Conservation (phyloP, 139 green algal genomes). For the Volvox africanus region DNA sequence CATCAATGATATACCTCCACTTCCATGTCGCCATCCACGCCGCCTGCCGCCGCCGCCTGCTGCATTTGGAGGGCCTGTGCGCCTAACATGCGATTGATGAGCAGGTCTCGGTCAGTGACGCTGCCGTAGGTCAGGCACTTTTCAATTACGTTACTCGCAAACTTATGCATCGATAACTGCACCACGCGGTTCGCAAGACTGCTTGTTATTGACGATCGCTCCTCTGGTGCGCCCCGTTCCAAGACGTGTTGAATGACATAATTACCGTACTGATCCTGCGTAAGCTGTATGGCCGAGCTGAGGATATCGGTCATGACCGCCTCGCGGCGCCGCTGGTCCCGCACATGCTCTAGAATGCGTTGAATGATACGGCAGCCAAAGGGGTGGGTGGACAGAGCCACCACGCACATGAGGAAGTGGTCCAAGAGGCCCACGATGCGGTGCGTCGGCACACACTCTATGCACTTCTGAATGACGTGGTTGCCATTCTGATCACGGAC, state of each 20-base stretch:
- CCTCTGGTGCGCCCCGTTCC: conserved; percentile 62
- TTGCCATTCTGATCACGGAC: conserved; percentile 96
- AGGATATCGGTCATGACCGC: conserved; percentile 61
- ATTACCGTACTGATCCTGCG: conserved; percentile 94
- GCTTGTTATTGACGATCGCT: conserved; percentile 64
- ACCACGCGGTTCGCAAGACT: conserved; percentile 75
- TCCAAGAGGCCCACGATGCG: conserved; percentile 76
- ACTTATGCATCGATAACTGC: conserved; percentile 91
- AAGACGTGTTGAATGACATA: conserved; percentile 95
- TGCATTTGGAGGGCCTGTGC: conserved; percentile 32
- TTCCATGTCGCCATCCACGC: conserved; percentile 59
- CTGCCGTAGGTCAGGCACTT: conserved; percentile 85
- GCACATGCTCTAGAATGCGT: conserved; percentile 93
- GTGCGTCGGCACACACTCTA: conserved; percentile 85
- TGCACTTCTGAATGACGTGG: conserved; percentile 95
- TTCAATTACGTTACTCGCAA: conserved; percentile 95
- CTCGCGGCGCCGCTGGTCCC: conserved; percentile 50
- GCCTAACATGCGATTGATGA: conserved; percentile 80
- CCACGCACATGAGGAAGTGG: conserved; percentile 79
- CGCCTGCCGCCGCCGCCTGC: not conserved
- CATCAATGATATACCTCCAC: conserved; percentile 2
- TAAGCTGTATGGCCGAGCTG: conserved; percentile 61
- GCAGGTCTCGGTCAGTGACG: conserved; percentile 68
- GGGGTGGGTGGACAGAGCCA: conserved; percentile 84
- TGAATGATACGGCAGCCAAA: conserved; percentile 97